These are phyloP conservation scores for Eragrostis nindensis DNA, from an alignment of 176 grass and related monocot species.

Conservation along the genomic window DNA sequence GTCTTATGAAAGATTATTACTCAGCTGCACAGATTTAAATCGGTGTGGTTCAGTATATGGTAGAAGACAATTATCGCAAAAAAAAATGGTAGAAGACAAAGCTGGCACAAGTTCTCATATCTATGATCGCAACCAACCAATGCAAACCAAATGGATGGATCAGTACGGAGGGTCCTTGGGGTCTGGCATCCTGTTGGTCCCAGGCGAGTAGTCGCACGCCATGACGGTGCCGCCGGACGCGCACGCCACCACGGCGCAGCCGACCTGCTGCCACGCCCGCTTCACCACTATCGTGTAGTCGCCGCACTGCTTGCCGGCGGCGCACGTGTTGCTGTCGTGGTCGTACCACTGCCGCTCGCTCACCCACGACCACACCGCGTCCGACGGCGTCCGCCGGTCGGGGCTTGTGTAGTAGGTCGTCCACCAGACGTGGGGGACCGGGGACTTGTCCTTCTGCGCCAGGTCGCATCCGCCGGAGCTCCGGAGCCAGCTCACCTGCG, in stretches of 20 bases:
- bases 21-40: no score
- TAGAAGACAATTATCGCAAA: no score
- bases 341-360: neutral
- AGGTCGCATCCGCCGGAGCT: neutral
- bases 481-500: neutral
- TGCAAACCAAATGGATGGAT: neutral
- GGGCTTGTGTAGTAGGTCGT: neutral
- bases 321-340: neutral
- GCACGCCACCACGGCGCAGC: neutral
- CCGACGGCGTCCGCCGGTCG: neutral
- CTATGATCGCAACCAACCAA: no score
- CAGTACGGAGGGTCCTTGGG: neutral
- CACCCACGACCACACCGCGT: neutral
- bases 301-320: neutral
- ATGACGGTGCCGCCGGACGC: neutral
- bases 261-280: neutral
- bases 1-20: no score
- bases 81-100: no score
- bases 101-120: no score
- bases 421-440: neutral
- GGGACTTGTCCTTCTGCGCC: neutral
- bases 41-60: no score
- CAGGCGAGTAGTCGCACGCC: neutral
- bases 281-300: neutral
- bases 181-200: neutral